These are phyloP conservation scores for Extremus antarcticus DNA, from an alignment of 495 filamentous ascomycete species.

Conservation along the genomic window DNA sequence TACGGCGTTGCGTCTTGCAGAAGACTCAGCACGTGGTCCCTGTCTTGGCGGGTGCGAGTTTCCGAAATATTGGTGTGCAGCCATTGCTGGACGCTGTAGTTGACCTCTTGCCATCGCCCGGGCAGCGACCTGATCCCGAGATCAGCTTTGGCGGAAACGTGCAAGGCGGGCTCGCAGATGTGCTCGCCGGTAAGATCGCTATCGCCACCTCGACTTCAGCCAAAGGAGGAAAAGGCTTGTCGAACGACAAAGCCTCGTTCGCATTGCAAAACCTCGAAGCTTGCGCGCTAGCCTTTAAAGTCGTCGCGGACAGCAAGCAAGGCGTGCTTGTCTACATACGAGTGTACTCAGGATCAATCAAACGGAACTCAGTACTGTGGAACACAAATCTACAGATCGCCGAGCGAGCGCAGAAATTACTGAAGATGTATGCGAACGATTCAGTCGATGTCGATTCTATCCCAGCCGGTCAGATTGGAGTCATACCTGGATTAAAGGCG, in stretches of 20 bases:
- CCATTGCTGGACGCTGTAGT: conserved; percentile 81
- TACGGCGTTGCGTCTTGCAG: conserved; percentile 61
- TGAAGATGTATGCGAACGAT: conserved; percentile 88
- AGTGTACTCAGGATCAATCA: conserved; percentile 76
- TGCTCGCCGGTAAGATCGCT: conserved; percentile 43
- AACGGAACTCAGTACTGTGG: conserved; percentile 62
- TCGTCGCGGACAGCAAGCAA: conserved; percentile 74
- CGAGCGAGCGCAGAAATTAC: conserved; percentile 67
- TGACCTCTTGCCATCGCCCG: conserved; percentile 74
- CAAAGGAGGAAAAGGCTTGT: conserved; percentile 24
- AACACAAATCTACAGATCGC: conserved; percentile 79
- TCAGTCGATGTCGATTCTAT: conserved; percentile 75
- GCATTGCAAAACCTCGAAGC: conserved; percentile 50
- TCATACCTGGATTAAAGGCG: conserved; percentile 79
- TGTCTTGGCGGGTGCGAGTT: conserved; percentile 83
- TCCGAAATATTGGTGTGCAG: conserved; percentile 88
- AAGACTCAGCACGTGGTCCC: conserved; percentile 55
- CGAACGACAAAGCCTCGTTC: conserved; percentile 29
- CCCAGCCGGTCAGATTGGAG: conserved; percentile 84
- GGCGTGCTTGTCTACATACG: conserved; percentile 87
- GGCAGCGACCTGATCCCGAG: conserved; percentile 66
- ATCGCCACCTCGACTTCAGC: conserved; percentile 6
- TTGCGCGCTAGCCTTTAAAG: conserved; percentile 91
- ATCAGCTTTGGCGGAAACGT: conserved; percentile 49
- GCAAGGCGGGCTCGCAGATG: conserved; percentile 40